A percentile compares a stretch with the other conserved stretches of the same genome.
phyloP scores from a whole-genome alignment of 331 rosid species.

The Cydonia oblonga region DNA sequence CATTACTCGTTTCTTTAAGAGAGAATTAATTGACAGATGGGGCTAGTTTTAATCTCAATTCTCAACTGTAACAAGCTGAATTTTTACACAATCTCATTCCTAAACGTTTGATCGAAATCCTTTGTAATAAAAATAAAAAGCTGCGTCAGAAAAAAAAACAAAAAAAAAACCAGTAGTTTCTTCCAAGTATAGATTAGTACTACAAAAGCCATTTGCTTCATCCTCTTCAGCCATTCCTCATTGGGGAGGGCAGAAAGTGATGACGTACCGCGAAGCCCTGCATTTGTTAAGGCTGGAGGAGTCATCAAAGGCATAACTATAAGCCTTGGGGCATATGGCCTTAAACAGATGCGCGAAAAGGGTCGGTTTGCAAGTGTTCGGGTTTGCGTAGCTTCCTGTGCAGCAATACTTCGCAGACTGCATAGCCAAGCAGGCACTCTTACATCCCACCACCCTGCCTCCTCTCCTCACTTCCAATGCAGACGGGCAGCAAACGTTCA shows the following conservation, averaged over 20 bases:
- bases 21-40: no score
- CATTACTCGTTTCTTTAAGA: neutral
- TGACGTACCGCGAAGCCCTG: slow-evolving; percentile 66
- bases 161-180: neutral
- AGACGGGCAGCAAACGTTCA: slow-evolving; percentile 81
- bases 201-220: neutral
- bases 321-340: slow-evolving; percentile 92
- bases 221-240: neutral
- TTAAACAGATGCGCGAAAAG: slow-evolving; percentile 66
- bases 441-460: slow-evolving; percentile 76
- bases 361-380: slow-evolving; percentile 70
- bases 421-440: slow-evolving; percentile 91
- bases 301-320: slow-evolving; percentile 89
- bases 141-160: no score
- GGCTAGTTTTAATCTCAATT: no score
- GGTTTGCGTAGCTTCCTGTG: slow-evolving; percentile 65
- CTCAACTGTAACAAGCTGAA: no score
- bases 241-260: slow-evolving; percentile 83
- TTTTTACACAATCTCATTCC: no score
- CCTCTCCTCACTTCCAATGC: slow-evolving; percentile 59
- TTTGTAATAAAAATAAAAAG: no score
- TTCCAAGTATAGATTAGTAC: neutral
- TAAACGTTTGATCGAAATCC: no score
- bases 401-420: slow-evolving; percentile 83
- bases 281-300: slow-evolving; percentile 68